Conservation (phyloP, 148 eudicot species). For the Talinum fruticosum region DNA sequence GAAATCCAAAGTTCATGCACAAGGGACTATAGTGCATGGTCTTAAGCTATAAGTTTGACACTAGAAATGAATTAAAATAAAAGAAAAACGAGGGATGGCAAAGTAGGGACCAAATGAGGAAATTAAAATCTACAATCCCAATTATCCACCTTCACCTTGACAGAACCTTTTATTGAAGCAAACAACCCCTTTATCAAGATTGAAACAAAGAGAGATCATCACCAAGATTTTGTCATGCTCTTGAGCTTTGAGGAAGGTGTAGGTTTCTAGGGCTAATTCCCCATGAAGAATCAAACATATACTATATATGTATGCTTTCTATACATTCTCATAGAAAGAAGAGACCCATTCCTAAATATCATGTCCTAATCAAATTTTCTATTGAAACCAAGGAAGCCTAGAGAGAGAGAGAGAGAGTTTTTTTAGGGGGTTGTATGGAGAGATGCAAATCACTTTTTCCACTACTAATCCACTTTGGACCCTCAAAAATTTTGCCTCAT, state of each 20-base stretch:
- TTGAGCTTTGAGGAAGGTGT: conserved; percentile 22
- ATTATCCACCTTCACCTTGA: not conserved
- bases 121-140: not conserved
- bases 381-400: conserved; percentile 7
- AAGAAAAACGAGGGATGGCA: no score
- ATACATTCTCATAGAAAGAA: conserved; percentile 25
- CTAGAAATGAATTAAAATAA: no score
- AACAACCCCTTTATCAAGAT: not conserved
- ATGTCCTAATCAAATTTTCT: conserved; percentile 23
- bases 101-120: not conserved
- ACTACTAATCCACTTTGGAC: conserved; percentile 38
- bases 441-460: conserved; percentile 88
- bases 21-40: no score
- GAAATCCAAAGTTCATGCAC: no score
- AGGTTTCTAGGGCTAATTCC: conserved; percentile 24
- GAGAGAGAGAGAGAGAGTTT: conserved; percentile 23
- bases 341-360: conserved; percentile 33
- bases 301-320: conserved; percentile 20
- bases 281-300: conserved; percentile 14
- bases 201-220: conserved; percentile 20
- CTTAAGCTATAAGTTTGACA: no score
- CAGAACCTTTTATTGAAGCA: not conserved
- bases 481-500: conserved; percentile 49
- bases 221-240: conserved; percentile 31
- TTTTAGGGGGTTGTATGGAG: not conserved